Base-by-base conservation (phyloP, 2,329 filamentous ascomycete species). In the Ophiostoma sp. region DNA sequence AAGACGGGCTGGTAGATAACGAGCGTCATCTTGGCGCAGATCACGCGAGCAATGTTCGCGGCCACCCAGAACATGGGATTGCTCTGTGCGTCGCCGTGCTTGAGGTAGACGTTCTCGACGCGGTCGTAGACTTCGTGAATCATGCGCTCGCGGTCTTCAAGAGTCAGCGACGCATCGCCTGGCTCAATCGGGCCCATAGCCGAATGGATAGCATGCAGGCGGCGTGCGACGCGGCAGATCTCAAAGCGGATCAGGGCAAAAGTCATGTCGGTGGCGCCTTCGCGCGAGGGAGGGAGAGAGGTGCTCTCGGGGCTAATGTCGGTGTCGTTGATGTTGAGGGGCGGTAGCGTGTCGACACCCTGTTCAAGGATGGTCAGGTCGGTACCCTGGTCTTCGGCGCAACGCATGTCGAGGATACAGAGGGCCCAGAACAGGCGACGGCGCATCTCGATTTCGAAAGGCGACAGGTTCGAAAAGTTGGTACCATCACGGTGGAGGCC, bases 381-480 rank as follows among this genome's bases (percentile, higher is more conserved):
- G 2, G 84, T 85, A 1, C 88, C 89, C 59, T 89, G 87, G 36
- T 90, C 87, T 75, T 90, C 88, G 3, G 89, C 87, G 0, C 87
- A 85, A n/a, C 87, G 84, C 9, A 88, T 82, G 75, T 92, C 90
- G 1, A 91, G 78, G 3, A 89, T 84, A 59, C 87, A 84, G 1
- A 92, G 82, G 25, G 86, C 84, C 86, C 89, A 91, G 84, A 90
- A 92, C 0, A 91, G 78, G 1, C 90, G 83, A 5, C 90, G 84
- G 22, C 90, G 85, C 80, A 91, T 88, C 77, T 92, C 89, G 7
- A 87, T 83, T 64, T 92, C 87, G 72, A 90, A 91, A 0, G 88
- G 86, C 0, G 84, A 84, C 1, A 92, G 77, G 15, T 87, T 84
- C 4, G 80, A 85, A 77, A 86, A 86, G 70, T 84, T 80, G 2